Evolutionary conservation across 768 basidiomycete species (phyloP).

Genomic region (Aureoboletus auriporus): DNA sequence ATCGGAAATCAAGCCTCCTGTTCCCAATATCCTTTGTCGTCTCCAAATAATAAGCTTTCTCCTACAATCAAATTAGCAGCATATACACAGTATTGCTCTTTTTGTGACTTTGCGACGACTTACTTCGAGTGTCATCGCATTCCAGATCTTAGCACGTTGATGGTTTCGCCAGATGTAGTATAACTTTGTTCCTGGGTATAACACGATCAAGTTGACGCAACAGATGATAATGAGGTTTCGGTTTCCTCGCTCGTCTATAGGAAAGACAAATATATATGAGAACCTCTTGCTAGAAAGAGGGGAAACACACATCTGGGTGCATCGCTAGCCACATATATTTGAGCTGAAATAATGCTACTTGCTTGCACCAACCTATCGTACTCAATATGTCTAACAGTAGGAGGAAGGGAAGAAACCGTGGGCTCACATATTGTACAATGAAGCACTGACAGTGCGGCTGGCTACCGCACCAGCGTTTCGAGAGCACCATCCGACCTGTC

Average conservation of each 20-base stretch:
- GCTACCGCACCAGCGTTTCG: conserved; percentile 58
- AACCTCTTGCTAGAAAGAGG: conserved; percentile 7
- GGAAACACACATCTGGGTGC: conserved; percentile 46
- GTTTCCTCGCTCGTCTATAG: conserved; percentile 55
- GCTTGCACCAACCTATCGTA: conserved; percentile 41
- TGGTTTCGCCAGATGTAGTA: conserved; percentile 60
- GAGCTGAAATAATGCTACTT: conserved; percentile 40
- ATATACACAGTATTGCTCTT: neutral
- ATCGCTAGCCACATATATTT: conserved; percentile 58
- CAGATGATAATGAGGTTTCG: conserved; percentile 48
- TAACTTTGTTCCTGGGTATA: conserved; percentile 51
- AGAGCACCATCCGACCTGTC: conserved; percentile 52
- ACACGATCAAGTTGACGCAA: conserved; percentile 43
- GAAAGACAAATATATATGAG: neutral
- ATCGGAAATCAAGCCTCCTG: conserved; percentile 56
- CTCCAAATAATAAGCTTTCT: conserved; percentile 47
- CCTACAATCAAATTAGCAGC: conserved; percentile 30
- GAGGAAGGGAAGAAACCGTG: neutral
- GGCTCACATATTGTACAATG: conserved; percentile 51
- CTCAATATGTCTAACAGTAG: neutral
- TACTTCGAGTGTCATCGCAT: conserved; percentile 49
- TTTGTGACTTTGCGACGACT: neutral
- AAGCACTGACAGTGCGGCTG: conserved; percentile 56
- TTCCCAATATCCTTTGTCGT: conserved; percentile 51
- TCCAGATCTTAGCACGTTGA: conserved; percentile 52